phyloP scores from a whole-genome alignment of 805 yeast genomes.

The Kockiozyma suomiensis region DNA sequence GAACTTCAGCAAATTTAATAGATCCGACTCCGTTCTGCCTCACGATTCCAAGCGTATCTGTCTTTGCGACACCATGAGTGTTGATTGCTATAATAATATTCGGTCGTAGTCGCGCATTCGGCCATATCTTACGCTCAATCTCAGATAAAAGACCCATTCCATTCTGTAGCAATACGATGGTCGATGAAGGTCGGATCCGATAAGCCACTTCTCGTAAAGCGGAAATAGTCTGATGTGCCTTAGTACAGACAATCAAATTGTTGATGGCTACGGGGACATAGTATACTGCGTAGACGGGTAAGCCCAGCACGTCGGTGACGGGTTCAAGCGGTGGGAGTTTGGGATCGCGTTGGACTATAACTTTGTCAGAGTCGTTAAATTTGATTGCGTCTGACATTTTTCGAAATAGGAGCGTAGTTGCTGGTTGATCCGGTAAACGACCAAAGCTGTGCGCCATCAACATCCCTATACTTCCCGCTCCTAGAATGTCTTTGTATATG shows the following conservation, averaged over 20 bases:
- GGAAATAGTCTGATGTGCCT: conserved; percentile 68
- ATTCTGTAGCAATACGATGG: conserved; percentile 71
- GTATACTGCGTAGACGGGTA: conserved; percentile 12
- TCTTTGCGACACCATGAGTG: conserved; percentile 66
- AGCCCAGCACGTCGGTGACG: background rate
- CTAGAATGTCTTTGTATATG: conserved; percentile 6
- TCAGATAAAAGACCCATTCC: conserved; percentile 75
- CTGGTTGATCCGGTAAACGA: background rate
- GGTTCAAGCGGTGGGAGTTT: background rate
- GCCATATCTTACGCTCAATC: conserved; percentile 58
- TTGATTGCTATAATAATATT: conserved; percentile 71
- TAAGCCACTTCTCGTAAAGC: conserved; percentile 46
- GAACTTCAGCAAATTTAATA: conserved; percentile 60
- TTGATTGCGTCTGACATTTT: background rate
- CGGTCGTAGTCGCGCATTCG: conserved; percentile 52
- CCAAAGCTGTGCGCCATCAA: conserved; percentile 14
- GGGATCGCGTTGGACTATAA: background rate
- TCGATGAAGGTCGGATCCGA: conserved; percentile 9
- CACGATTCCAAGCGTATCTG: conserved; percentile 44
- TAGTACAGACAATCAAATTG: conserved; percentile 74
- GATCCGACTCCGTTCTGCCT: conserved; percentile 75
- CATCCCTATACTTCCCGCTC: conserved; percentile 22
- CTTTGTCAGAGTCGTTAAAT: background rate
- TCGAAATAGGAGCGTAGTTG: conserved; percentile 10
- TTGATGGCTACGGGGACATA: conserved; percentile 43